Evolutionary conservation across 2,329 filamentous ascomycete genomes (phyloP), one percentile per base, ranked within the genome.

Genomic region (Diaporthe sp.): DNA sequence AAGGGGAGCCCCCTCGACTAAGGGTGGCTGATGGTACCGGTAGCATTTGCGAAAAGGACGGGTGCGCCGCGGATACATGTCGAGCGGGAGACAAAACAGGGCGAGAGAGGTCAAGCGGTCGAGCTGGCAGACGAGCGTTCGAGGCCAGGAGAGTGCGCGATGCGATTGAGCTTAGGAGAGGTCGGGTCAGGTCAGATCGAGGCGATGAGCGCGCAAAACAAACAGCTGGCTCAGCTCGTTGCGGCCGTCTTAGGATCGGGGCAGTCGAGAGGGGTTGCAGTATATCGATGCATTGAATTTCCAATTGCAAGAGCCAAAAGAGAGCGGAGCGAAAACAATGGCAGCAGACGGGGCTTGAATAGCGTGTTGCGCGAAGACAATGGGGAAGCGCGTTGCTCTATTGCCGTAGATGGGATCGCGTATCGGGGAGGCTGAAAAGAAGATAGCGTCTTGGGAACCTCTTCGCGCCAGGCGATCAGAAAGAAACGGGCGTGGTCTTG

Each of bases 11-110:
- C 72, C 75, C 75, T 70, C 68, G 67, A 73, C n/a, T 55, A 75
- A 67, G 60, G 75, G 75, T 73, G 75, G 75, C 73, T 77, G 75
- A n/a, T 70, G 65, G 73, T 57, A 73, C 55, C 61, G 75, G 73
- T 75, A 60, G 75, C 75, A 77, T 77, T 75, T 77, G 75, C 73
- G 75, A 57, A 77, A 61, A 65, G 73, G 73, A 53, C 75, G 75
- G 22, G 57, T 73, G 75, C 75, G 75, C 75, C 62, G 75, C 75
- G 75, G 73, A 77, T 75, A 77, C 75, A 77, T 77, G 73, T 77
- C 75, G 75, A 73, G 75, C n/a, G 68, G 72, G 57, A 67, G 73
- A 70, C 70, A 73, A 61, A 71, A 71, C 71, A 60, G 57, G 55
- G 68, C 17, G 34, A 39, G 25, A 39, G 28, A 34, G 49, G 31